Base-by-base conservation (phyloP, 2,329 filamentous ascomycete species). In the Microdochium nivale region DNA sequence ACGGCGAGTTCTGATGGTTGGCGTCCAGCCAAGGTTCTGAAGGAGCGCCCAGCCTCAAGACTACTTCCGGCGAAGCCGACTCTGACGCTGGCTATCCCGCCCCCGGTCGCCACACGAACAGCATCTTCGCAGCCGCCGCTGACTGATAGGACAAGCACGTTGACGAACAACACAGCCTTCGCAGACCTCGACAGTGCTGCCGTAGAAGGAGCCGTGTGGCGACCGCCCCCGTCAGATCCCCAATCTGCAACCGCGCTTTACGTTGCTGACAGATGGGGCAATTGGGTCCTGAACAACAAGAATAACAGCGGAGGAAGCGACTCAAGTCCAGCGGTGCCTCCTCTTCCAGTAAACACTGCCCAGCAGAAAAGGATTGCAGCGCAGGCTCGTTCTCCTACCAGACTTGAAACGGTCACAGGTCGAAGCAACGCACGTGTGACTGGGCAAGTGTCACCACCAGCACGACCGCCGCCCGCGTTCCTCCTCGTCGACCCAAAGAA, bases 181-280 rank as follows among this genome's bases (percentile, higher is more conserved):
- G 70, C 46, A 47, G 64, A 66, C 49, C 51, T 66, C 43, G 64
- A 66, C 40, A 58, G 57, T 9, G 64, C 64, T 47, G 61, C 59
- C 59, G 47, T 68, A 49, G 59, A 70, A 56, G 64, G 62, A 63
- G 60, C n/a, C 70, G 74, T 51, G 47, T 80, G 77, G 77, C 67
- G 74, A 13, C 76, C 74, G 5, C 75, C 76, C 0, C 69, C 72
- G 2, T 66, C 67, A 2, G 73, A 70, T 21, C 72, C 75, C 1
- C 65, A 68, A 40, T 74, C 74, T 2, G 72, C 73, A 0, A 68
- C 70, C 2, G 70, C 73, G 1, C 70, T 72, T 46, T 80, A 78
- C 56, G 69, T 79, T 47, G 71, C 76, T 32, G 77, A 81, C 58
- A 73, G 70, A 59, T 68, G 69, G 56, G 75, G 77, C 1, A 80